phyloP scores from a whole-genome alignment of 768 basidiomycete genomes.

The Mycena metata region DNA sequence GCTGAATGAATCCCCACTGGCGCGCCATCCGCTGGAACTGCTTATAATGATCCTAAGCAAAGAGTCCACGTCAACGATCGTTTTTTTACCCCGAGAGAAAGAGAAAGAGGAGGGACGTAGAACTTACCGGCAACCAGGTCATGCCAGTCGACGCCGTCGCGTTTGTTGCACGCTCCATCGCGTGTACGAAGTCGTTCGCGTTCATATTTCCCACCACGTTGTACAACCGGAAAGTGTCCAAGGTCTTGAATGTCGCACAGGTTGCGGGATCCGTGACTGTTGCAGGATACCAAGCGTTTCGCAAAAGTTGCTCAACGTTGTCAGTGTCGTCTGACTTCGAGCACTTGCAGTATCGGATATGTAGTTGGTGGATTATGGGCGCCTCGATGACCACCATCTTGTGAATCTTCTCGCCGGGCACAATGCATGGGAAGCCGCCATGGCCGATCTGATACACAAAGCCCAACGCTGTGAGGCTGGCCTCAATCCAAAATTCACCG shows the following conservation, averaged over 20 bases:
- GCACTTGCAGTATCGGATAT: slow-evolving; percentile 28
- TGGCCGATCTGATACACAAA: background rate
- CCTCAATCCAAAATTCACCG: background rate
- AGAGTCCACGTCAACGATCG: too few relatives aligned
- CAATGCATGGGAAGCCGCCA: background rate
- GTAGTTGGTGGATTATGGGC: slow-evolving; percentile 18
- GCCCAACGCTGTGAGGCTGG: background rate
- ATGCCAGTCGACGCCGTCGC: background rate
- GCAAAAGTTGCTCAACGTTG: slow-evolving; percentile 7
- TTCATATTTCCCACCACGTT: slow-evolving; percentile 29
- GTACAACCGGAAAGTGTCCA: slow-evolving; percentile 23
- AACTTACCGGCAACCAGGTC: background rate
- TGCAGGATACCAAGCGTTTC: slow-evolving; percentile 24
- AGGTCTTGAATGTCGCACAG: slow-evolving; percentile 10
- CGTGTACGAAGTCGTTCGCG: background rate
- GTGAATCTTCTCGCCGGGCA: background rate
- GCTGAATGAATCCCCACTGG: background rate
- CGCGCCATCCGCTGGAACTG: slow-evolving; percentile 11
- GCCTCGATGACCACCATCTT: slow-evolving; percentile 25
- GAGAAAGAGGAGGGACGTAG: too few relatives aligned
- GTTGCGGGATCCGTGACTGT: slow-evolving; percentile 30
- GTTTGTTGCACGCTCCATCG: slow-evolving; percentile 13
- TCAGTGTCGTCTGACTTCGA: slow-evolving; percentile 4
- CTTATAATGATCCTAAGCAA: slow-evolving; percentile 26
- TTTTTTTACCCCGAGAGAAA: too few relatives aligned